phyloP scores from a whole-genome alignment of 306 rosid genomes.

The Cajanus cajan region DNA sequence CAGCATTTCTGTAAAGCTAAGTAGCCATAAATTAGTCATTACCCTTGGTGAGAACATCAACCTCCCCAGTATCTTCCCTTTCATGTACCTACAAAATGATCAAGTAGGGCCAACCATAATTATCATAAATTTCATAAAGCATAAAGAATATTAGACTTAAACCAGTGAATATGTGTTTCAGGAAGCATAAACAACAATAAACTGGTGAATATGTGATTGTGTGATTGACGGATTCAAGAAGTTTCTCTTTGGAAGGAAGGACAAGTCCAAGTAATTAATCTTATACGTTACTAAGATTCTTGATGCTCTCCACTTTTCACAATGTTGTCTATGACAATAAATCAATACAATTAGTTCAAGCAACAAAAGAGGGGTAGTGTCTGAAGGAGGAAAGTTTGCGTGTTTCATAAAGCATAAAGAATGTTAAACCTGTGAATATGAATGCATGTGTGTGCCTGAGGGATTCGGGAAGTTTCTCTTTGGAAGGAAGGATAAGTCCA shows the following conservation, averaged over 20 bases:
- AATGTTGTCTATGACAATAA: background rate
- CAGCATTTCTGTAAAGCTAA: background rate
- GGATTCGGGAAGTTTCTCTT: background rate
- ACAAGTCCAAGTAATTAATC: background rate
- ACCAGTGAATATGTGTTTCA: background rate
- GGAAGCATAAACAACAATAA: background rate
- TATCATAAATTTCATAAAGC: background rate
- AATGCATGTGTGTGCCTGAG: background rate
- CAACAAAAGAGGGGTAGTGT: background rate
- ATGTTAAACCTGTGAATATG: background rate
- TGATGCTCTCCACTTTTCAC: background rate
- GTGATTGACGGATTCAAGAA: too few relatives aligned
- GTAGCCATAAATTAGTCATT: constrained; percentile 5
- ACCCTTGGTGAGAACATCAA: constrained; percentile 95
- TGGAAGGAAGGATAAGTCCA: background rate
- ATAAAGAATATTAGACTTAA: background rate
- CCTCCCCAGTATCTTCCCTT: constrained; percentile 72
- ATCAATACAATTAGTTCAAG: background rate
- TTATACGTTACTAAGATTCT: background rate
- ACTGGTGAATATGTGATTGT: background rate
- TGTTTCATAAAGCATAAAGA: constrained; percentile 12
- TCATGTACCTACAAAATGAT: constrained; percentile 77
- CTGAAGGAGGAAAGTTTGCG: background rate
- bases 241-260: background rate
- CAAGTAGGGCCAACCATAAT: constrained; percentile 9